Conservation (phyloP, 2,329 filamentous ascomycete species). For the Microsporum ferrugineum region DNA sequence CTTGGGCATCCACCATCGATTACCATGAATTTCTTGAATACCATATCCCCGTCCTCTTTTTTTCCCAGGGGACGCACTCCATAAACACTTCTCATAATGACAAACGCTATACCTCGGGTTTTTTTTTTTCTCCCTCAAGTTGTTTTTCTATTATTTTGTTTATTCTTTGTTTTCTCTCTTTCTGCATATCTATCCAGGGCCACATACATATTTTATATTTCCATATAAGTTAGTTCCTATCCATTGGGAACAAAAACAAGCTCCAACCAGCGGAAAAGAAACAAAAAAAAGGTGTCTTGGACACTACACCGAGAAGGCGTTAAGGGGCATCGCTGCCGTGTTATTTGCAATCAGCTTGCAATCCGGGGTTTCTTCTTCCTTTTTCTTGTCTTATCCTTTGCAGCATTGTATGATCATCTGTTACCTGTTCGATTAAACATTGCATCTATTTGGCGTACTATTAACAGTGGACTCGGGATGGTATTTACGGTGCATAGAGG, state of each 20-base stretch:
- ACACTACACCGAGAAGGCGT: not conserved
- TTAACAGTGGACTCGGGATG: too few relatives aligned
- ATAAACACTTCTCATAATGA: not conserved
- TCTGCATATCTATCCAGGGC: not conserved
- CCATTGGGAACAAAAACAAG: not conserved
- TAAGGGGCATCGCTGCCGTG: not conserved
- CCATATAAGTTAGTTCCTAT: not conserved
- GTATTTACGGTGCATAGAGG: not conserved
- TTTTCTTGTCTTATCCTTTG: not conserved
- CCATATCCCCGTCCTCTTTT: constrained; percentile 4
- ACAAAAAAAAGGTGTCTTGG: not conserved
- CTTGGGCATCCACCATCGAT: constrained; percentile 15
- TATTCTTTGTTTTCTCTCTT: constrained; percentile 4
- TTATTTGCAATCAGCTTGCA: not conserved
- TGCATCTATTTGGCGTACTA: not conserved
- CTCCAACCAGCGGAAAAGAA: not conserved
- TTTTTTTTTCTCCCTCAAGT: not conserved
- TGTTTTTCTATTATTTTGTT: not conserved
- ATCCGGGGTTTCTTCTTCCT: too few relatives aligned
- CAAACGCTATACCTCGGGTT: not conserved
- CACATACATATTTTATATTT: not conserved
- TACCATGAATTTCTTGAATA: not conserved
- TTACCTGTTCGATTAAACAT: not conserved
- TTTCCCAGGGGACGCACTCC: not conserved
- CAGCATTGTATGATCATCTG: not conserved